Evolutionary conservation across 441 rosid species (phyloP).

Genomic region (Sinapis alba): DNA sequence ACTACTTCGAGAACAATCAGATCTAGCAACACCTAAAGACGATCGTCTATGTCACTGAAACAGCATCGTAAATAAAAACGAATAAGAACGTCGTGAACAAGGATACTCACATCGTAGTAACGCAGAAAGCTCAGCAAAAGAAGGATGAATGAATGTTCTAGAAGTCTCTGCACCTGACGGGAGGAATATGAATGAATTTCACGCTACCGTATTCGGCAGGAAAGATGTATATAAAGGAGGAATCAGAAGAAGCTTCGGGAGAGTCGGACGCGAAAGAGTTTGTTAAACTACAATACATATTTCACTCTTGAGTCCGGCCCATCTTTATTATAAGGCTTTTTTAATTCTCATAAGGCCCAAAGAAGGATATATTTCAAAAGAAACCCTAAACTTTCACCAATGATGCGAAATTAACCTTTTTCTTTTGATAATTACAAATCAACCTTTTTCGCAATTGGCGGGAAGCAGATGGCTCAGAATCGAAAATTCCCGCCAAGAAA

Average conservation of each 20-base stretch:
- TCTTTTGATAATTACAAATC: background rate
- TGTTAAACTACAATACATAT: conserved; percentile 30
- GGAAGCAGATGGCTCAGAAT: conserved; percentile 1
- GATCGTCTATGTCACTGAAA: background rate
- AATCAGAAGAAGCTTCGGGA: conserved; percentile 60
- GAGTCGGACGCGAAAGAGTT: conserved; percentile 45
- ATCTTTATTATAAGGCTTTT: background rate
- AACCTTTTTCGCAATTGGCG: conserved; percentile 18
- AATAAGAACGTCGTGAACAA: background rate
- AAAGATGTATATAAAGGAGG: background rate
- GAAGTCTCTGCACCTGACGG: conserved; percentile 7
- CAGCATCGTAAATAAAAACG: background rate
- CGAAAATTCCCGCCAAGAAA: conserved; percentile 43
- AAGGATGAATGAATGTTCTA: background rate
- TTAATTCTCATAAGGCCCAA: background rate
- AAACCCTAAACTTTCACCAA: background rate
- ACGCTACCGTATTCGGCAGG: rapidly evolving
- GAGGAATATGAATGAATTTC: background rate
- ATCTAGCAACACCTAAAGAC: background rate
- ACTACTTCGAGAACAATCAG: background rate
- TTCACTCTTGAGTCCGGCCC: conserved; percentile 24
- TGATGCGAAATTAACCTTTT: background rate
- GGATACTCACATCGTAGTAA: conserved; percentile 16
- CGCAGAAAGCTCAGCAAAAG: background rate
- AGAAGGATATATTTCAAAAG: background rate